Percentiles rank a stretch among this genome's conserved stretches.
Conservation (phyloP, 768 basidiomycete genomes). For the Lactarius pseudohatsudake region DNA sequence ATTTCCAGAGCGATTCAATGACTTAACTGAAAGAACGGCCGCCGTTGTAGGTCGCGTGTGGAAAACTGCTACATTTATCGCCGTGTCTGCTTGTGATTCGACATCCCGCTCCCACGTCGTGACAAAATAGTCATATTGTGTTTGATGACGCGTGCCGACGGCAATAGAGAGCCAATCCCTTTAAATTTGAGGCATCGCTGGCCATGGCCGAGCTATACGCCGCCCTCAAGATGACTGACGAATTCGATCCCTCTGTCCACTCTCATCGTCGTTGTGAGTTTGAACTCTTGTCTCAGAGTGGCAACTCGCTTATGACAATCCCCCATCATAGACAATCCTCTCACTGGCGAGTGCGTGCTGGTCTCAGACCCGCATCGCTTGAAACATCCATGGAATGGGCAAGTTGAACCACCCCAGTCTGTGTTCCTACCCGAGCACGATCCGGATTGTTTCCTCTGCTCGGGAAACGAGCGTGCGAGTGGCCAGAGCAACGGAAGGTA, state of each 20-base stretch:
- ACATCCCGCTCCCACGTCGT: conserved; percentile 5
- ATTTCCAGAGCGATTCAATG: neutral
- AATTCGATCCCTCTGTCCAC: conserved; percentile 24
- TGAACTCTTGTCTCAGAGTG: conserved; percentile 3
- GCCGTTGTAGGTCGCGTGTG: neutral
- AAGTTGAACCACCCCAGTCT: conserved; percentile 65
- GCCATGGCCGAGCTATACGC: neutral
- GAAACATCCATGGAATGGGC: conserved; percentile 90
- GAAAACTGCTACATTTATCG: neutral
- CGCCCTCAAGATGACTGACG: conserved; percentile 16
- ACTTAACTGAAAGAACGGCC: neutral
- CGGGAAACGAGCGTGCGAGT: conserved; percentile 75
- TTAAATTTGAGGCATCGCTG: neutral
- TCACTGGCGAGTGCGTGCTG: conserved; percentile 72
- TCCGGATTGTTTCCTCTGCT: conserved; percentile 81
- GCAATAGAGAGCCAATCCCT: conserved; percentile 3
- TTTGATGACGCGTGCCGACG: conserved; percentile 8
- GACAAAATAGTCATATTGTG: neutral
- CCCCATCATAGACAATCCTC: conserved; percentile 67
- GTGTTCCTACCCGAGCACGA: conserved; percentile 62
- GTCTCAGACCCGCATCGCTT: conserved; percentile 83
- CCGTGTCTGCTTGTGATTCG: neutral
- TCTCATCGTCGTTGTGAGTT: conserved; percentile 28
- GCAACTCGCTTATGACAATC: neutral
- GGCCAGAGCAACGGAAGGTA: conserved; percentile 69